These are phyloP conservation scores for Avena sativa DNA, from an alignment of 176 grass and related monocot species.

Conservation along the genomic window DNA sequence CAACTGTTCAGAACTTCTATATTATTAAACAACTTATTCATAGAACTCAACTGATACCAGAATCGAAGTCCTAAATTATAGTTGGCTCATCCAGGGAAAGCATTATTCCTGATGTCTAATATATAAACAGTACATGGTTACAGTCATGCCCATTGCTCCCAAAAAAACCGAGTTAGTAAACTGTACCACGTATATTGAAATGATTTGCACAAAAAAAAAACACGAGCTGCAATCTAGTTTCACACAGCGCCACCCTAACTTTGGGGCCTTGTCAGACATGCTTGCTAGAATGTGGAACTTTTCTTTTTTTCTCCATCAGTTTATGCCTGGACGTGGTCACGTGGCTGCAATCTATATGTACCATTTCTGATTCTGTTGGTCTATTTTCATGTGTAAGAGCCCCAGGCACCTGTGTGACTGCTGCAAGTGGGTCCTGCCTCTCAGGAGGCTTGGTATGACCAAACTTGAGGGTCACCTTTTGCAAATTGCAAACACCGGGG, in stretches of 20 bases:
- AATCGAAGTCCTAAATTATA: not conserved
- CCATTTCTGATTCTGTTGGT: not conserved
- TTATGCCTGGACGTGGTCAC: not conserved
- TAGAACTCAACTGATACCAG: constrained; percentile 17
- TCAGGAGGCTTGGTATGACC: not conserved
- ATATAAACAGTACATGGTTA: not conserved
- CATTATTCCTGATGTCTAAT: not conserved
- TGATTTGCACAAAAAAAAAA: not conserved
- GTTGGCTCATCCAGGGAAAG: constrained; percentile 10
- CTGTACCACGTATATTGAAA: not conserved
- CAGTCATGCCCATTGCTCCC: not conserved
- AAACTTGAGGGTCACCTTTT: not conserved
- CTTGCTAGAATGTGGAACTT: not conserved
- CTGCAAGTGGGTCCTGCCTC: not conserved
- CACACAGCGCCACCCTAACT: not conserved
- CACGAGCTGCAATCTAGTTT: not conserved
- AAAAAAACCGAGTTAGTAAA: constrained; percentile 8
- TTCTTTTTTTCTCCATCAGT: not conserved
- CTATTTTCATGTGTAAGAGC: not conserved
- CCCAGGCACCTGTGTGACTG: not conserved
- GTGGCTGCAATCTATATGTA: not conserved
- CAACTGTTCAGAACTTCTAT: constrained; percentile 12
- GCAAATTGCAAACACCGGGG: not conserved
- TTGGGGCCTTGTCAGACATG: not conserved
- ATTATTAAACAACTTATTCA: constrained; percentile 12